These are phyloP conservation scores for Pythium inflatum DNA, from an alignment of 352 stramenopile species.

Conservation along the genomic window DNA sequence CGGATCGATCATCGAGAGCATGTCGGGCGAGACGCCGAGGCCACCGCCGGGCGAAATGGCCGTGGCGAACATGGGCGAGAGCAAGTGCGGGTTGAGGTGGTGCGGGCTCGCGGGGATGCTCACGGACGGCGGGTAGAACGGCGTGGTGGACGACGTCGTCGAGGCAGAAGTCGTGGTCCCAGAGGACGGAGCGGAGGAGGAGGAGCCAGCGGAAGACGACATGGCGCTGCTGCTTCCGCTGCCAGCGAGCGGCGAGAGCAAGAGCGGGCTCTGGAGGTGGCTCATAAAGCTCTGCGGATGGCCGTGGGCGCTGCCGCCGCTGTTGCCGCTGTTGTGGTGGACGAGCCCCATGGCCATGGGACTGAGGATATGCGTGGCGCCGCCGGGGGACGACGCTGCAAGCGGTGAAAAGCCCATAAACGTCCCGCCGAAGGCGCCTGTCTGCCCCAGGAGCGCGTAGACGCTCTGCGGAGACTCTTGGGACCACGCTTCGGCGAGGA, in stretches of 20 bases:
- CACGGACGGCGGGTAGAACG: slow-evolving; percentile 42
- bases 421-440: slow-evolving; percentile 24
- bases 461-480: slow-evolving; percentile 58
- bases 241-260: slow-evolving; percentile 24
- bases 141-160: slow-evolving; percentile 11
- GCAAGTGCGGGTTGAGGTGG: slow-evolving; percentile 25
- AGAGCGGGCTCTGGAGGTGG: slow-evolving; percentile 25
- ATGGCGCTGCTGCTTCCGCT: slow-evolving; percentile 27
- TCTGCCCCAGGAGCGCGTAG: slow-evolving; percentile 49
- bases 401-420: slow-evolving; percentile 38
- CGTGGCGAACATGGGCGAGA: slow-evolving; percentile 31
- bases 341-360: slow-evolving; percentile 41
- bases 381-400: slow-evolving; percentile 15
- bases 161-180: background rate
- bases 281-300: slow-evolving; percentile 41
- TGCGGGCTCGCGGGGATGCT: slow-evolving; percentile 27
- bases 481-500: slow-evolving; percentile 46
- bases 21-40: slow-evolving; percentile 42
- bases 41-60: slow-evolving; percentile 25
- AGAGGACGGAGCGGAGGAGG: background rate
- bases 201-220: slow-evolving; percentile 33
- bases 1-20: slow-evolving; percentile 53
- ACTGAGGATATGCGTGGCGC: slow-evolving; percentile 34
- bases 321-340: slow-evolving; percentile 28
- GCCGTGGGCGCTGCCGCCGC: slow-evolving; percentile 33